Conservation (phyloP, 768 basidiomycete genomes). For the Lenzites betulinus region DNA sequence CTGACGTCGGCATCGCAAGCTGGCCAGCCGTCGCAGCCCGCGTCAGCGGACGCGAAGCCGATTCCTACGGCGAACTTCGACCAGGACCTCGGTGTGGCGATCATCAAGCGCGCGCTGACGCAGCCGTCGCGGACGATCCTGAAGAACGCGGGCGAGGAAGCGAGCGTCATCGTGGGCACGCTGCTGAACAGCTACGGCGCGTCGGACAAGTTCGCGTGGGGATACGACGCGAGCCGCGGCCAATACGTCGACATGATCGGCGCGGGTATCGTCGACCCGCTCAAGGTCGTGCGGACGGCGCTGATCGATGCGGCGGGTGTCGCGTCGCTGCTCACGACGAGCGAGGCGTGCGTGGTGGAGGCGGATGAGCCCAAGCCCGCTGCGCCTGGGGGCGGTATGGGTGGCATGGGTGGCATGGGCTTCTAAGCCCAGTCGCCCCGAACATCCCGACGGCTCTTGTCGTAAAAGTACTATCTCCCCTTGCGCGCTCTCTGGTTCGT, state of each 20-base stretch:
- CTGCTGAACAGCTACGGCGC: slow-evolving; percentile 68
- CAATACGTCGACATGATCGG: slow-evolving; percentile 96
- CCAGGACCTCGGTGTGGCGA: slow-evolving; percentile 93
- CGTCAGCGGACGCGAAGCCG: slow-evolving; percentile 59
- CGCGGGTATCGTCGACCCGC: slow-evolving; percentile 91
- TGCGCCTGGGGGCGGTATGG: slow-evolving; percentile 59
- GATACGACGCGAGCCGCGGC: slow-evolving; percentile 90
- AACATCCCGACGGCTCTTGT: no score
- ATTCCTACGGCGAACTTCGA: slow-evolving; percentile 92
- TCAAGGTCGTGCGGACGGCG: slow-evolving; percentile 94
- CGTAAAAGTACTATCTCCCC: not conserved
- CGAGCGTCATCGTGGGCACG: slow-evolving; percentile 89
- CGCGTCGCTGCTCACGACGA: slow-evolving; percentile 90
- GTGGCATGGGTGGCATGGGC: slow-evolving; percentile 46
- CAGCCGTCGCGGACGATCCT: slow-evolving; percentile 88
- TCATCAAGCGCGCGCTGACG: slow-evolving; percentile 84
- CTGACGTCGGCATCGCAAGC: slow-evolving; percentile 50
- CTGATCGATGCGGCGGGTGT: slow-evolving; percentile 92
- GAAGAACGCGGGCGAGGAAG: slow-evolving; percentile 92
- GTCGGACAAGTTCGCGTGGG: slow-evolving; percentile 79
- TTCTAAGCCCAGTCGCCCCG: no score
- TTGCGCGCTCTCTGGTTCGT: not conserved
- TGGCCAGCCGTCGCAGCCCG: slow-evolving; percentile 32
- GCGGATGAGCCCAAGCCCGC: slow-evolving; percentile 78
- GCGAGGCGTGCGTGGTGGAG: slow-evolving; percentile 91